Evolutionary conservation across 352 stramenopile species (phyloP), one percentile per base, ranked within the genome.

Genomic region (Blastocystis sp.): DNA sequence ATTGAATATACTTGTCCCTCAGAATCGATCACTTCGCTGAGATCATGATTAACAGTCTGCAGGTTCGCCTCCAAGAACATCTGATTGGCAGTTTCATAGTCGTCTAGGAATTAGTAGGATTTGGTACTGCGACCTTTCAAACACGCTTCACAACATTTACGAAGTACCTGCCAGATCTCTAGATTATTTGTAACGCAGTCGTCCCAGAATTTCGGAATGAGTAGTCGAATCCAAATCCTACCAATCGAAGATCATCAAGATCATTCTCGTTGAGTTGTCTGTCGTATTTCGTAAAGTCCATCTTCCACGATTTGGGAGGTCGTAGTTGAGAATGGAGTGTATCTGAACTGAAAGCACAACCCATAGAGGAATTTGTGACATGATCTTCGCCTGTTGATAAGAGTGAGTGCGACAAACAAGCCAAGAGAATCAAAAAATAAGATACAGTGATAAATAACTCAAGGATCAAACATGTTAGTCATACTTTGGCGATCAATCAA

Each of bases 211-310:
- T 84, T 53, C 73, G 64, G 68, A 42, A n/a, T 15, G n/a, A 84
- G n/a, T 37, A 42, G 73, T 53, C 48, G 22, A 42, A 37, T 48
- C 24, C 22, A 68, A n/a, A 19, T 64, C 6, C 0, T 33, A 84
- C 73, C 27, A 27, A 17, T 68, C 73, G 51, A 13, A 84, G 22
- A 42, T 84, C 73, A 19, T 84, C 73, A 7, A 84, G 53, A 30
- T 84, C 73, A 60, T 84, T 84, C 53, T 84, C 73, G 48, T 84
- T 84, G 17, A 84, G 48, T 42, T 54, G 57, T 24, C 42, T 64
- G 48, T 84, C 48, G 73, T 84, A 84, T 30, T 66, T 30, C 17
- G 73, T 53, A n/a, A 84, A 84, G 44, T 84, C 73, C 73, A 84
- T 84, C 59, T 84, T 84, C 73, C 73, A 84, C 19, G 73, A 11